phyloP scores from a whole-genome alignment of 2,329 filamentous ascomycete species.

The Neofusicoccum cordaticola region DNA sequence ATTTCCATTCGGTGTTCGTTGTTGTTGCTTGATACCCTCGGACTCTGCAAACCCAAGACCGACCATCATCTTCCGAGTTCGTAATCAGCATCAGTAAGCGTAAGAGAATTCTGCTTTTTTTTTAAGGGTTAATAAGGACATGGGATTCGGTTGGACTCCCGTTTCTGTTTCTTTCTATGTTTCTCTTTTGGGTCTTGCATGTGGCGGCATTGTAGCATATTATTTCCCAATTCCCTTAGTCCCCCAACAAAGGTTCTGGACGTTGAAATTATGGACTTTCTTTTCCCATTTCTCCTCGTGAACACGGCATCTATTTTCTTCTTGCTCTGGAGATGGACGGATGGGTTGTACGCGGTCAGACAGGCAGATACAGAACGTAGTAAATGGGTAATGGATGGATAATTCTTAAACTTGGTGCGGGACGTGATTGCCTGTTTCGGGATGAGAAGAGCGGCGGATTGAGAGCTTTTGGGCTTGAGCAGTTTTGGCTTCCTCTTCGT shows the following conservation, averaged over 20 bases:
- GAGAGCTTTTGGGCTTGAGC: background rate
- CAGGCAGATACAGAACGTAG: background rate
- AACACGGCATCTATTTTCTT: background rate
- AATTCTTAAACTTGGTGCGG: background rate
- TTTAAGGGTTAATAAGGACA: background rate
- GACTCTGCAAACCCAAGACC: background rate
- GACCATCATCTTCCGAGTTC: conserved; percentile 7
- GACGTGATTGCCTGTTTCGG: background rate
- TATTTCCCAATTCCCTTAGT: background rate
- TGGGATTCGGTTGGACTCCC: background rate
- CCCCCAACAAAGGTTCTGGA: background rate
- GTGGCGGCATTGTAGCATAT: conserved; percentile 7
- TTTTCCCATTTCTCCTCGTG: background rate
- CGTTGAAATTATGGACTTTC: background rate
- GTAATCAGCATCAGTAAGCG: conserved; percentile 9
- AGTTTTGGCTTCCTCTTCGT: too few species aligned
- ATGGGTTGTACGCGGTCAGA: background rate
- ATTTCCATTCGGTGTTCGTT: background rate
- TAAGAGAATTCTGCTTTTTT: background rate
- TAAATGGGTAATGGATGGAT: conserved; percentile 2
- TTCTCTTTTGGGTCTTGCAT: background rate
- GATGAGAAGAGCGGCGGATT: background rate
- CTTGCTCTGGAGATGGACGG: background rate
- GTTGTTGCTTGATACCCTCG: conserved; percentile 14
- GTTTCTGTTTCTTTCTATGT: background rate